Evolutionary conservation across 2,329 filamentous ascomycete genomes (phyloP).

Genomic region (Fulvia fulva): DNA sequence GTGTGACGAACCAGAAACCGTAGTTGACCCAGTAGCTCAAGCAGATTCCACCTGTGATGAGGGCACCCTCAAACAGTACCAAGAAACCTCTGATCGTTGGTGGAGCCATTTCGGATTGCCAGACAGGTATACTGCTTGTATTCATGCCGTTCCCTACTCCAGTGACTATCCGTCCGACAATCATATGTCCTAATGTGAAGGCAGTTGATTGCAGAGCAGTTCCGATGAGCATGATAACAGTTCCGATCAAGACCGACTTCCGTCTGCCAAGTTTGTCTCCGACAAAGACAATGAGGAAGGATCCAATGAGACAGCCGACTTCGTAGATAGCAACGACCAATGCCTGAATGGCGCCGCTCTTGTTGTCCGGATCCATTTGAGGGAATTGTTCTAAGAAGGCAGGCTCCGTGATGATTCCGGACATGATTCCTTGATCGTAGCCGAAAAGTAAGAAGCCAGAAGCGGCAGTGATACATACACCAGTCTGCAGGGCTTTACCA

Average conservation of each 20-base stretch:
- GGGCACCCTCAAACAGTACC: slow-evolving; percentile 93
- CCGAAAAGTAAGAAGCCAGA: slow-evolving; percentile 18
- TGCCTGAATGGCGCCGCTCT: slow-evolving; percentile 27
- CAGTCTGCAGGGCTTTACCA: slow-evolving; percentile 11
- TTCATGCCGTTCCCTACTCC: slow-evolving; percentile 39
- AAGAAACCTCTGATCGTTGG: slow-evolving; percentile 90
- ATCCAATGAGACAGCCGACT: slow-evolving; percentile 34
- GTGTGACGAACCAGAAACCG: slow-evolving; percentile 36
- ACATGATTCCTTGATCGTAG: slow-evolving; percentile 38
- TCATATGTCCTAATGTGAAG: slow-evolving; percentile 44
- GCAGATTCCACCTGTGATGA: slow-evolving; percentile 50
- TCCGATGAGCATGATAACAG: slow-evolving; percentile 56
- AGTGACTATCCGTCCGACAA: slow-evolving; percentile 50
- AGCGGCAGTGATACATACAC: slow-evolving; percentile 16
- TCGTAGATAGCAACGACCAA: slow-evolving; percentile 35
- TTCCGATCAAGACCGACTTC: slow-evolving; percentile 56
- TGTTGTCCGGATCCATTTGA: slow-evolving; percentile 32
- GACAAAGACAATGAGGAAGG: slow-evolving; percentile 39
- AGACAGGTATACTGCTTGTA: slow-evolving; percentile 42
- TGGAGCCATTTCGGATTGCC: slow-evolving; percentile 61
- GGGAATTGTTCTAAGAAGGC: slow-evolving; percentile 41
- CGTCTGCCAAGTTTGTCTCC: slow-evolving; percentile 58
- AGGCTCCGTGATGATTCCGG: slow-evolving; percentile 40
- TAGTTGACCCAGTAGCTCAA: slow-evolving; percentile 46
- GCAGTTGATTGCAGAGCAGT: slow-evolving; percentile 55